A percentile compares a stretch with the other conserved stretches of the same genome.
These are phyloP conservation scores for Picea abies DNA, from an alignment of 83 land plant genomes.

Conservation along the genomic window DNA sequence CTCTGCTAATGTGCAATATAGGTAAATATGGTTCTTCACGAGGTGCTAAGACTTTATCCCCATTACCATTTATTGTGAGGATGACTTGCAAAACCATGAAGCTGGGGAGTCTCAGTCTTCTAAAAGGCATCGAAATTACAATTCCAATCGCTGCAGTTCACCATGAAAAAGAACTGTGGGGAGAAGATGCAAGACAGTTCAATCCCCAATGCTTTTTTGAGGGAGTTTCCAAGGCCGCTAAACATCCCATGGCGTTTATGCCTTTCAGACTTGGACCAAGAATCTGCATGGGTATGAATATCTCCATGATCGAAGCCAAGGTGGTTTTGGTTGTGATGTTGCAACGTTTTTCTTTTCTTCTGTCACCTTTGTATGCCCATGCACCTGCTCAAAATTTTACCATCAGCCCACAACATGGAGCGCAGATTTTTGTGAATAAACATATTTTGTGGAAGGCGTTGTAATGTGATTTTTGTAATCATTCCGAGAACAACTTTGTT, in stretches of 20 bases:
- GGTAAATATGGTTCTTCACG: conserved; percentile 13
- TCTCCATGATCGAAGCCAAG: conserved; percentile 27
- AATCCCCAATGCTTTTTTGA: conserved; percentile 21
- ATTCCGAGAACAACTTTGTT: too few species aligned
- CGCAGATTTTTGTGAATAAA: conserved; percentile 4
- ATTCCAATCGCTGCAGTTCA: conserved; percentile 17
- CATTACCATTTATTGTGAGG: not conserved
- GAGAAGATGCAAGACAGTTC: conserved; percentile 30
- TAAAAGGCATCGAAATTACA: conserved; percentile 13
- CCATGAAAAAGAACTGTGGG: conserved; percentile 25
- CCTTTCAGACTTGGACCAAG: conserved; percentile 27
- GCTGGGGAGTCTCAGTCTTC: conserved; percentile 7
- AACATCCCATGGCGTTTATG: conserved; percentile 19
- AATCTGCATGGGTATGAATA: conserved; percentile 23
- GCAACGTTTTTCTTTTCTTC: conserved; percentile 15
- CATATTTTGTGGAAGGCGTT: too few species aligned
- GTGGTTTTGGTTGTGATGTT: conserved; percentile 24
- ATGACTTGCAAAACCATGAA: not conserved
- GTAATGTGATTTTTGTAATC: too few species aligned
- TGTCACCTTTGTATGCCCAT: conserved; percentile 32
- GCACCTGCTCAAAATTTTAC: conserved; percentile 21
- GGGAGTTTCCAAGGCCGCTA: conserved; percentile 16
- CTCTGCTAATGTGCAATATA: not conserved
- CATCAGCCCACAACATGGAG: conserved; percentile 21
- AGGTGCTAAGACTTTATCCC: conserved; percentile 5